These are phyloP conservation scores for Fusarium vanettenii DNA, from an alignment of 2,329 filamentous ascomycete genomes.

Conservation along the genomic window DNA sequence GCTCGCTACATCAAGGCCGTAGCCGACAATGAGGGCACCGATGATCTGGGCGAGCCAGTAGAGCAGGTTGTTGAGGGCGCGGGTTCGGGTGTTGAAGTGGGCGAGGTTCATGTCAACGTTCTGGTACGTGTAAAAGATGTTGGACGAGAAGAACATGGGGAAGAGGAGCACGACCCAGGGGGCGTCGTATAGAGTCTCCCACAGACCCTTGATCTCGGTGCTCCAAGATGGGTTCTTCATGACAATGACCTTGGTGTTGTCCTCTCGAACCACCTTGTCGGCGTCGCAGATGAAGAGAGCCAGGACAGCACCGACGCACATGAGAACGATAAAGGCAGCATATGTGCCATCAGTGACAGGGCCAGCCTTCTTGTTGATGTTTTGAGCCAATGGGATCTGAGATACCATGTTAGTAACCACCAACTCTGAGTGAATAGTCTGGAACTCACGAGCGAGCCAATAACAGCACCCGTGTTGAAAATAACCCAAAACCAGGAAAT, in stretches of 20 bases:
- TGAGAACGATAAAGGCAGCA: slow-evolving; percentile 60
- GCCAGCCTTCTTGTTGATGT: slow-evolving; percentile 67
- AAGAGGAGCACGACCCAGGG: slow-evolving; percentile 53
- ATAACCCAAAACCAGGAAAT: slow-evolving; percentile 96
- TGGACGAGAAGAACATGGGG: slow-evolving; percentile 66
- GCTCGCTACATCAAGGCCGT: slow-evolving; percentile 56
- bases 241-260: slow-evolving; percentile 51
- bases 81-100: slow-evolving; percentile 65
- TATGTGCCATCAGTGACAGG: slow-evolving; percentile 63
- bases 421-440: background rate
- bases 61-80: slow-evolving; percentile 65
- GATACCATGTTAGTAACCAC: slow-evolving; percentile 2
- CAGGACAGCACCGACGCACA: slow-evolving; percentile 60
- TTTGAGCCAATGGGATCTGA: slow-evolving; percentile 77
- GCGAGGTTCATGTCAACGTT: slow-evolving; percentile 66
- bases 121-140: slow-evolving; percentile 68
- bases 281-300: slow-evolving; percentile 62
- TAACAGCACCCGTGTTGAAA: slow-evolving; percentile 91
- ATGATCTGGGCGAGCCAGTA: slow-evolving; percentile 69
- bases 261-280: slow-evolving; percentile 53
- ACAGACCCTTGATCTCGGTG: slow-evolving; percentile 51
- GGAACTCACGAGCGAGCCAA: slow-evolving; percentile 72
- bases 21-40: slow-evolving; percentile 61
- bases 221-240: slow-evolving; percentile 52
- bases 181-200: slow-evolving; percentile 54